Base-by-base conservation (phyloP, 2,329 filamentous ascomycete species). In the Paecilomyces dactylethromorphus region DNA sequence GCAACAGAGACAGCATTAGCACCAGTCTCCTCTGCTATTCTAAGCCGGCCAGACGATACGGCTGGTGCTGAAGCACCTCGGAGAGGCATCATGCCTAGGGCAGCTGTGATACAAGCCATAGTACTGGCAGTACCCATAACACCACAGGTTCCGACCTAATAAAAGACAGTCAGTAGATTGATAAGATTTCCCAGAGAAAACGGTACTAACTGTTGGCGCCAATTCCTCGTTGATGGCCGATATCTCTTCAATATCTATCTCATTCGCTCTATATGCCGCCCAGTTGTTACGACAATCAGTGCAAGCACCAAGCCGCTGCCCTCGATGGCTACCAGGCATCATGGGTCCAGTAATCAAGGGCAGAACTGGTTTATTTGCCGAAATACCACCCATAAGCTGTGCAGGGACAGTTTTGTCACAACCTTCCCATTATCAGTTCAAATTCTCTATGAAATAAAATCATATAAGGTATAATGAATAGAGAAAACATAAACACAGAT, bases 361-460 rank as follows among this genome's bases (percentile, higher is more conserved):
- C 1, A 91, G 68, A 1, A 89, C 81, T 0, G 87, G 87, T 66
- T 90, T 90, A 63, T 90, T 89, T 0, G 87, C 87, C 0, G 87
- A 90, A 15, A 91, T 87, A 0, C 84, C 87, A 1, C 88, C 88
- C 88, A 91, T 91, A 1, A 91, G 70, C 67, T 91, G 88, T 1
- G 88, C 88, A 0, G 87, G 87, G 0, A 86, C 85, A 0, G 87
- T 91, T 72, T 91, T 91, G 67, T 91, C 88, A 64, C 88, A 91
- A 0, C 88, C 86, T 86, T 39, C n/a, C 21, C 15, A 15, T 26
- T 7, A 8, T 60, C 22, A 64, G 32, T 3, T 11, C 24, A 24
- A 13, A 26, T 29, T 11, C 15, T 8, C 7, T 6, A 21, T 18
- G 3, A 45, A 10, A 3, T 5, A n/a, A 32, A 32, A n/a, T 62